Evolutionary conservation across 2,329 filamentous ascomycete genomes (phyloP), one percentile per base, ranked within the genome.

Genomic region (Dactylella cylindrospora): DNA sequence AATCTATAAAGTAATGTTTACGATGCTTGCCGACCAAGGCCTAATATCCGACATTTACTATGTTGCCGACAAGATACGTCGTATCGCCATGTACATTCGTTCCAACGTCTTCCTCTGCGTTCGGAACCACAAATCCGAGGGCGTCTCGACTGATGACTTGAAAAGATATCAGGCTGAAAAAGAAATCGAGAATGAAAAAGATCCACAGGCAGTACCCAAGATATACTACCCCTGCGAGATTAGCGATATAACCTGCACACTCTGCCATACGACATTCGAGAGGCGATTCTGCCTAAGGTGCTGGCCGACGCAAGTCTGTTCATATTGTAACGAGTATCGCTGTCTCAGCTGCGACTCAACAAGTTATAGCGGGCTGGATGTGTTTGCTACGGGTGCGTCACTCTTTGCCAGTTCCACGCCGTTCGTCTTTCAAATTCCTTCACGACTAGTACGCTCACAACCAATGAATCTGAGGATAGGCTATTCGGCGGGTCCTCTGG

Each of bases 41-140:
- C 29, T 26, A 8, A 19, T 54, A 9, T 12, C 13, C 0, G 31
- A 62, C 28, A 29, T 47, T 12, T 13, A 19, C 6, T 22, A 38
- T 10, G 44, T 54, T 12, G 49, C 57, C 2, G 22, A 38, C 8
- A 54, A 50, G n/a, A 39, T 62, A 20, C 49, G 49, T 1, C 25
- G 23, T 26, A 62, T 62, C 31, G 6, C 49, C 4, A 29, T 23
- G n/a, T 25, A 50, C 10, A 50, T 54, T 20, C 35, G 45, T 6
- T 54, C 49, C 4, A 62, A 50, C 19, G 57, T 62, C 31, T 62
- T 62, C 13, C 25, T 62, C 3, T 62, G 57, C 7, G 33, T 49
- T 19, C 50, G 49, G 5, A 62, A 62, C 31, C 57, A 62, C 32
- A 20, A 38, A 4, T 25, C 33, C 5, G 46, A 49, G 12, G 49